Evolutionary conservation across 2,329 filamentous ascomycete species (phyloP).

Genomic region (Dryadomyces quercus-mongolicae): DNA sequence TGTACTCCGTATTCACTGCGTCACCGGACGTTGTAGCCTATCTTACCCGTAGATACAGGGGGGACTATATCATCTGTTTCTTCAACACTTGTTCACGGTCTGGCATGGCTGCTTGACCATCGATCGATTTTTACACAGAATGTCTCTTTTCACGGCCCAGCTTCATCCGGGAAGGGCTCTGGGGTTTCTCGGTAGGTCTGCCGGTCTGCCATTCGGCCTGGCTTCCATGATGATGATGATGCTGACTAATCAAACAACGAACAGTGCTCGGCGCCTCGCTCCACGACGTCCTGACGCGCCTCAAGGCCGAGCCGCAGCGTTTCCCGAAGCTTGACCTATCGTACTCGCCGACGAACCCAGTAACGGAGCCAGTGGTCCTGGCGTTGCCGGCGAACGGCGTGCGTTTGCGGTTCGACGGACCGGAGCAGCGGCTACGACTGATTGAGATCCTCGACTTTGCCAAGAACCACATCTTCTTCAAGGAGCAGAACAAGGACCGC

Average conservation of each 20-base stretch:
- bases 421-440: slow-evolving; percentile 79
- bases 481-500: slow-evolving; percentile 48
- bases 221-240: background rate
- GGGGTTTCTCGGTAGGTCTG: slow-evolving; percentile 40
- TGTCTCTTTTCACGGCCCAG: slow-evolving; percentile 43
- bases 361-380: slow-evolving; percentile 63
- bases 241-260: slow-evolving; percentile 3
- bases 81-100: too few relatives aligned
- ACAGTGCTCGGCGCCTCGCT: slow-evolving; percentile 84
- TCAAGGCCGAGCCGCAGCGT: slow-evolving; percentile 74
- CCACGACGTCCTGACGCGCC: slow-evolving; percentile 73
- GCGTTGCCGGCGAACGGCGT: slow-evolving; percentile 75
- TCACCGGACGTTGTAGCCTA: too few relatives aligned
- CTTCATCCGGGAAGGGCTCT: slow-evolving; percentile 55
- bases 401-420: slow-evolving; percentile 83
- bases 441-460: slow-evolving; percentile 88
- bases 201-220: background rate
- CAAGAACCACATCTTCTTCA: slow-evolving; percentile 74
- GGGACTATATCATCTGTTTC: too few relatives aligned
- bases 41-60: too few relatives aligned
- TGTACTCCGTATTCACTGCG: too few relatives aligned
- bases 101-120: background rate
- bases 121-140: background rate
- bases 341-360: slow-evolving; percentile 64
- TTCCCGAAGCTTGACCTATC: slow-evolving; percentile 76